Conservation (phyloP, 192 early-diverging fungal species). For the Geranomyces michiganensis region DNA sequence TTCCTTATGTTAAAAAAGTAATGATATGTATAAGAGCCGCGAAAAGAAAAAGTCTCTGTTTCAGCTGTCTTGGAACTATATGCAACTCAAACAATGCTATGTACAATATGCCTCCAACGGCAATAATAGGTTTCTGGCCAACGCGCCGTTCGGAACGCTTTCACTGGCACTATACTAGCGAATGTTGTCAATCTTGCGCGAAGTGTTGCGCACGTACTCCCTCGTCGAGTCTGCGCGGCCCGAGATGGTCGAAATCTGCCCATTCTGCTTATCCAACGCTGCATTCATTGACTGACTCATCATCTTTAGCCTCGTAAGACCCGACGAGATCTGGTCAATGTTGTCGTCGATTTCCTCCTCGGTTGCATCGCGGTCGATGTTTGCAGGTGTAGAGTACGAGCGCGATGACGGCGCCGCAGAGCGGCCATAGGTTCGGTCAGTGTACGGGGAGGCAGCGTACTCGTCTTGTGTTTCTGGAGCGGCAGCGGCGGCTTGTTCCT, state of each 20-base stretch:
- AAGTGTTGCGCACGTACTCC: constrained; percentile 38
- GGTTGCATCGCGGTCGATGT: constrained; percentile 48
- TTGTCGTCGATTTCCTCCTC: constrained; percentile 62
- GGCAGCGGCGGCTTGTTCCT: constrained; percentile 23
- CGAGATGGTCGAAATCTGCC: constrained; percentile 34
- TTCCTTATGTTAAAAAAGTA: too few relatives aligned
- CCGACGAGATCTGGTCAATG: constrained; percentile 51
- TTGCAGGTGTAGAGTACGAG: constrained; percentile 49
- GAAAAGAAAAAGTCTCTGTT: too few relatives aligned
- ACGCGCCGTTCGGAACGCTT: too few relatives aligned
- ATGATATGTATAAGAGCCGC: too few relatives aligned
- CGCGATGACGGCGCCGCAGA: not conserved
- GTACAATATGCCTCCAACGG: too few relatives aligned
- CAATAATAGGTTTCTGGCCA: too few relatives aligned
- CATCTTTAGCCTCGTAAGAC: constrained; percentile 48
- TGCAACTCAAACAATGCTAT: too few relatives aligned
- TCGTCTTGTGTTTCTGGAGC: not conserved
- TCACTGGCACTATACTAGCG: not conserved
- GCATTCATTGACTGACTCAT: constrained; percentile 55
- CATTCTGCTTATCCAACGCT: constrained; percentile 48
- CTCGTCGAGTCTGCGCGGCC: constrained; percentile 40
- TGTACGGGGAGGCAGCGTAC: not conserved
- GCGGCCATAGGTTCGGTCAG: constrained; percentile 7
- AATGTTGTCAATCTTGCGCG: constrained; percentile 21
- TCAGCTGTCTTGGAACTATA: too few relatives aligned